phyloP scores from a whole-genome alignment of 1,284 basidiomycete species.

The Leccinum colubrinum region DNA sequence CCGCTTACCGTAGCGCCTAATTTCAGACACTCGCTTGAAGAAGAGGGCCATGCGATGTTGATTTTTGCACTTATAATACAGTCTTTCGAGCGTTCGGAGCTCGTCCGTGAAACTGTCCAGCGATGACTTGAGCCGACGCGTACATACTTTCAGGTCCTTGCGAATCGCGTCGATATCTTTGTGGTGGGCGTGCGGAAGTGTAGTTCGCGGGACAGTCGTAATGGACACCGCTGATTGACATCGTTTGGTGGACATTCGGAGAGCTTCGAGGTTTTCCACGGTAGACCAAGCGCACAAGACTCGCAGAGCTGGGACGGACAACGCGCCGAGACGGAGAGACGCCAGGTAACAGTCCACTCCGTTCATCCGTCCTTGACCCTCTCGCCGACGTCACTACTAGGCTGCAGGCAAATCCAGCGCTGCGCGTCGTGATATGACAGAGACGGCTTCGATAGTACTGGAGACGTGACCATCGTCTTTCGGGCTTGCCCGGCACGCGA shows the following conservation, averaged over 20 bases:
- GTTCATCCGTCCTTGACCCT: neutral
- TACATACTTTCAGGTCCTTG: conserved; percentile 56
- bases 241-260: conserved; percentile 14
- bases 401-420: conserved; percentile 33
- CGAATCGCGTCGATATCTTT: conserved; percentile 50
- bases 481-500: conserved; percentile 65
- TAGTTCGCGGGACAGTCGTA: conserved; percentile 34
- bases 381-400: conserved; percentile 14
- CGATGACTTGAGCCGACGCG: conserved; percentile 49
- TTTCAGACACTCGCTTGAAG: conserved; percentile 64
- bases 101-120: conserved; percentile 51
- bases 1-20: conserved; percentile 53
- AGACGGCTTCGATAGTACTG: conserved; percentile 22
- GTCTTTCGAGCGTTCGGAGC: conserved; percentile 56
- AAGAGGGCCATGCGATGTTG: conserved; percentile 72
- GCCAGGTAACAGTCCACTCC: conserved; percentile 33
- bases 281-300: too few species aligned
- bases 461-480: conserved; percentile 63
- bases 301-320: conserved; percentile 46
- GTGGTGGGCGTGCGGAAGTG: conserved; percentile 38
- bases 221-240: conserved; percentile 21
- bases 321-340: conserved; percentile 54
- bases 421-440: conserved; percentile 45
- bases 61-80: conserved; percentile 80
- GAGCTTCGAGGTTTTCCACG: too few species aligned